Conservation (phyloP, 148 eudicot genomes). For the Selenicereus undatus region DNA sequence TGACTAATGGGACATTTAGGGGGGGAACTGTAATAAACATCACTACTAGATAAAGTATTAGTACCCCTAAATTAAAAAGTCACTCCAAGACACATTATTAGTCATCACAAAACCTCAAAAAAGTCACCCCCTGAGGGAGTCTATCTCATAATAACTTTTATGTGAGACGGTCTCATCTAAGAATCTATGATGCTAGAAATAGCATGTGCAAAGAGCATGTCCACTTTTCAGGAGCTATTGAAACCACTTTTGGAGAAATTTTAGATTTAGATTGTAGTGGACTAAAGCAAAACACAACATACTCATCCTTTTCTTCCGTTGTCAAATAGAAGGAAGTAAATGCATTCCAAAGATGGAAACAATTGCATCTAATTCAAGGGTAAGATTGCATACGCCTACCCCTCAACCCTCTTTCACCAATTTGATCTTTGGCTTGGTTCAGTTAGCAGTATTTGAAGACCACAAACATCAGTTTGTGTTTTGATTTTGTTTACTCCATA, state of each 20-base stretch:
- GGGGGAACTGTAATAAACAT: not conserved
- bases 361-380: not conserved
- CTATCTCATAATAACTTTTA: too few species aligned
- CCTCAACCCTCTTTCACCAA: too few species aligned
- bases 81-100: too few species aligned
- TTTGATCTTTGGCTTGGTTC: not conserved
- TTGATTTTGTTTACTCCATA: not conserved
- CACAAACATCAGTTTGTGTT: not conserved
- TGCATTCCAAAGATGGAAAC: not conserved
- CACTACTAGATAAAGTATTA: too few species aligned
- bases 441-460: not conserved
- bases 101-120: too few species aligned
- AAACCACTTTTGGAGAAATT: not conserved
- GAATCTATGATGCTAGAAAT: not conserved
- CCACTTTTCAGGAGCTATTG: not conserved
- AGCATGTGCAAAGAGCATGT: not conserved
- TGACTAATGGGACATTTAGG: not conserved
- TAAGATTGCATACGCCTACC: too few species aligned
- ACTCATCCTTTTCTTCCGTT: not conserved
- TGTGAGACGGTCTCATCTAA: too few species aligned
- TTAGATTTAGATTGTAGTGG: not conserved
- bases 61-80: too few species aligned
- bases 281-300: not conserved
- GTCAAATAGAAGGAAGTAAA: not conserved
- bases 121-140: too few species aligned